Evolutionary conservation across 257 asterid species (phyloP).

Genomic region (Nicotiana tabacum): DNA sequence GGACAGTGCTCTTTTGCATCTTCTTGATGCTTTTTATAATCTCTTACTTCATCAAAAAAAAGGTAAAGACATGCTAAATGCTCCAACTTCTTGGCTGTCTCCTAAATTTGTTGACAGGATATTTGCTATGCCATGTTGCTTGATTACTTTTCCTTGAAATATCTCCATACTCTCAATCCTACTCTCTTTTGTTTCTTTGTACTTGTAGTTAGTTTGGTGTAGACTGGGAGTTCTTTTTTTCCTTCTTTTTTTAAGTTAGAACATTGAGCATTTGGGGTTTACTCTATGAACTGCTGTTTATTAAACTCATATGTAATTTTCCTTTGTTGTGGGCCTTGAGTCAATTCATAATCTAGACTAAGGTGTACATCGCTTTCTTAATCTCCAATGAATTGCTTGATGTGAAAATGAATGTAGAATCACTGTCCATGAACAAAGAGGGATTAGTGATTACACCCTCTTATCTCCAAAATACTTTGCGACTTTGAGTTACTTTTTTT

Average conservation of each 20-base stretch:
- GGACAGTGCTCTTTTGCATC: no score
- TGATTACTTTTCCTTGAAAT: neutral
- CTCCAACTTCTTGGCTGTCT: conserved; percentile 1
- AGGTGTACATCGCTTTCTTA: neutral
- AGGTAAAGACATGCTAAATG: conserved; percentile 39
- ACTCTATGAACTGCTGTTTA: neutral
- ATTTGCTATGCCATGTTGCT: neutral
- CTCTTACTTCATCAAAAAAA: neutral
- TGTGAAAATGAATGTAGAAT: neutral
- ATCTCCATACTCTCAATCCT: neutral
- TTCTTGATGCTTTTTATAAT: no score
- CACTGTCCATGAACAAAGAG: neutral
- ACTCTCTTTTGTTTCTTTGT: neutral
- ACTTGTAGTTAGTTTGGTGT: neutral
- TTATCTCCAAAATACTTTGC: neutral
- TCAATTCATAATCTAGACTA: neutral
- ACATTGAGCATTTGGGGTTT: neutral
- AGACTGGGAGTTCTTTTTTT: neutral
- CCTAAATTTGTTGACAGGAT: neutral
- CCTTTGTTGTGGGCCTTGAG: neutral
- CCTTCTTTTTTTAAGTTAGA: neutral
- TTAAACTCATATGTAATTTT: neutral
- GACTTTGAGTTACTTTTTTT: neutral
- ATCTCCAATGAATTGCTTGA: neutral
- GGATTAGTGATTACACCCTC: neutral